A percentile compares a stretch with the other conserved stretches of the same genome.
These are phyloP conservation scores for Roridomyces roridus DNA, from an alignment of 768 basidiomycete genomes.

Conservation along the genomic window DNA sequence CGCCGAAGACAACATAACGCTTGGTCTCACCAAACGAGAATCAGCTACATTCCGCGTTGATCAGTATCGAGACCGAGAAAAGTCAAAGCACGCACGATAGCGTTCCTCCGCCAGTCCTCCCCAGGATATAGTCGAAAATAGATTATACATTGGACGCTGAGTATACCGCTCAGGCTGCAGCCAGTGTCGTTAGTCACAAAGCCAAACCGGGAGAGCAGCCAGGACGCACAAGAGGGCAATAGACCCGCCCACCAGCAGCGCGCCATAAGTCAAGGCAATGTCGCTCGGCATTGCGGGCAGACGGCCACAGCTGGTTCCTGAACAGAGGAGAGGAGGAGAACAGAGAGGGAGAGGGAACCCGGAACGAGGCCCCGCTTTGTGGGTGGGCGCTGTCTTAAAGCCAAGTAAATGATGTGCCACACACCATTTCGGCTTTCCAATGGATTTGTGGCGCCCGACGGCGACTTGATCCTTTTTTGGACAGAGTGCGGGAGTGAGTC, in stretches of 20 bases:
- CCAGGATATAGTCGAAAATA: conserved; percentile 23
- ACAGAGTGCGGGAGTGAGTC: too few species aligned
- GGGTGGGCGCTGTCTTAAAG: too few species aligned
- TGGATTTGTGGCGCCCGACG: too few species aligned
- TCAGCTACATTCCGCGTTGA: not conserved
- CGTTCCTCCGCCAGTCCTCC: conserved; percentile 4
- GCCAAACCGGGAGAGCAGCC: not conserved
- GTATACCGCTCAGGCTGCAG: conserved; percentile 25
- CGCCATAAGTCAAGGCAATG: conserved; percentile 22
- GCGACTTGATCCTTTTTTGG: too few species aligned
- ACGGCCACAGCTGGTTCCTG: too few species aligned
- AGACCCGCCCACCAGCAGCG: conserved; percentile 24
- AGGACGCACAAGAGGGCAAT: conserved; percentile 22
- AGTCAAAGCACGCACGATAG: conserved; percentile 13
- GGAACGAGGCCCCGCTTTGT: too few species aligned
- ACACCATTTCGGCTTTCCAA: too few species aligned
- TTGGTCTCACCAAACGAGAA: conserved; percentile 10
- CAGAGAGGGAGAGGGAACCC: too few species aligned
- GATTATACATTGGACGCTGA: conserved; percentile 25
- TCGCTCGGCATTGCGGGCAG: not conserved
- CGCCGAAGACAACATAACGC: too few species aligned
- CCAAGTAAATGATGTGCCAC: too few species aligned
- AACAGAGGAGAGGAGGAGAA: too few species aligned
- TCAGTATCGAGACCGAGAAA: too few species aligned
- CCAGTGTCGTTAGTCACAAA: not conserved